Conservation (phyloP, 257 asterid species). For the Nicotiana tabacum region DNA sequence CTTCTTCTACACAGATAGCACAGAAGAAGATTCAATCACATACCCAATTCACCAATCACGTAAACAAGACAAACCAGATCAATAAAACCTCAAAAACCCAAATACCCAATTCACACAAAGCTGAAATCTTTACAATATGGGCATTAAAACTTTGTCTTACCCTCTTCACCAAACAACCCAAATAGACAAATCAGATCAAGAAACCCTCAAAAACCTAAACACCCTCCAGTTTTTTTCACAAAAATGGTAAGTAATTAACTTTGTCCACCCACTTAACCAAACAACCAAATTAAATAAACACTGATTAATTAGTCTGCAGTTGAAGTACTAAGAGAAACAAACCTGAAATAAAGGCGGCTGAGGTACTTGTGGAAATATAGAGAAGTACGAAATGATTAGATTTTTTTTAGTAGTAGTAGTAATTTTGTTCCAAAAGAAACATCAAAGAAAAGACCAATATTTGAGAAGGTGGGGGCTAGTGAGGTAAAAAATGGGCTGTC, state of each 20-base stretch:
- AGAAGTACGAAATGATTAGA: neutral
- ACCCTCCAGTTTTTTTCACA: neutral
- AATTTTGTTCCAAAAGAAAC: neutral
- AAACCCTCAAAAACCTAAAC: conserved; percentile 8
- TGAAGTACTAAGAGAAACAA: conserved; percentile 9
- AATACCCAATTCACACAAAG: neutral
- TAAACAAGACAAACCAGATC: conserved; percentile 14
- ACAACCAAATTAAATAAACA: neutral
- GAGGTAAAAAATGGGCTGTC: neutral
- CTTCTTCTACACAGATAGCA: neutral
- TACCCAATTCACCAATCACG: conserved; percentile 7
- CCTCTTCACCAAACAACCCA: conserved; percentile 4
- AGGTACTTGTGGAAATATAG: neutral
- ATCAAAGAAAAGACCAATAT: neutral
- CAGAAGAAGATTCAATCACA: neutral
- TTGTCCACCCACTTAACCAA: neutral
- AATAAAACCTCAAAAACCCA: neutral
- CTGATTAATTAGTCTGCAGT: neutral
- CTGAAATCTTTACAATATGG: neutral
- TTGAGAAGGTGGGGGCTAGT: neutral
- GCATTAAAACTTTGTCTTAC: neutral
- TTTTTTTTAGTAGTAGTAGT: neutral
- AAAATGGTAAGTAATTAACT: neutral
- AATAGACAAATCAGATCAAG: conserved; percentile 9
- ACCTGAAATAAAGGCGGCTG: conserved; percentile 33